Base-by-base conservation (phyloP, 78 protist species). In the Bodo saltans region DNA sequence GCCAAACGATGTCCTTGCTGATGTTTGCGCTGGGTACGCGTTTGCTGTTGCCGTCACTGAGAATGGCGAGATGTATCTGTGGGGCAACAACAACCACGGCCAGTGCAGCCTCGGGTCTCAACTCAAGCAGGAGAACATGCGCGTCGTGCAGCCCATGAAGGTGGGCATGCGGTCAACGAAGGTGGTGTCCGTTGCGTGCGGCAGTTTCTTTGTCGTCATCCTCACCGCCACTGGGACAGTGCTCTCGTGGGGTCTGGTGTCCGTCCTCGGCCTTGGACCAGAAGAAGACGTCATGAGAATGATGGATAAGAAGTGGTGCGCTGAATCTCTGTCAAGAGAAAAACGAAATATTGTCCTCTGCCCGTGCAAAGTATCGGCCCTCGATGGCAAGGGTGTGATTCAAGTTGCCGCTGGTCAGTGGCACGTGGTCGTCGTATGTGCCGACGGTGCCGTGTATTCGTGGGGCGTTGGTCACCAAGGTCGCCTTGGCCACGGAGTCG, bases 401-500 rank as follows among this genome's bases (percentile, higher is more conserved):
- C 38, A 17, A 23, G 12, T 70, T 23, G 73, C 73, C 4, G 30
- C 41, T 11, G 73, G 73, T 70, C 34, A 29, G 12, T 70, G 41
- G 30, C 73, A 70, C 73, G 34, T 27, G 4, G 30, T 17, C 33
- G 40, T 35, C 70, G 26, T 42, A 2, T 26, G 32, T n/a, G 67
- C 12, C 67, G 35, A 40, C 11, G 80, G 80, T 2, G 67, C 23
- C 3, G 11, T 75, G 40, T 75, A 34, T 23, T 42, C 80, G 32
- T 75, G 80, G 80, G 80, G 80, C 26, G n/a, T 47, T 32, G 80
- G 80, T 1, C 53, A 35, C 35, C 40, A 40, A 26, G 80, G 80
- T 25, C 80, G 39, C 42, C 80, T 75, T 11, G 80, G 80, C 2
- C 80, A 75, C 60, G 80, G 68, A 11, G 76, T 28, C n/a, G 17